These are phyloP conservation scores for Trichoderma sp. DNA, from an alignment of 2,329 filamentous ascomycete genomes.

Conservation along the genomic window DNA sequence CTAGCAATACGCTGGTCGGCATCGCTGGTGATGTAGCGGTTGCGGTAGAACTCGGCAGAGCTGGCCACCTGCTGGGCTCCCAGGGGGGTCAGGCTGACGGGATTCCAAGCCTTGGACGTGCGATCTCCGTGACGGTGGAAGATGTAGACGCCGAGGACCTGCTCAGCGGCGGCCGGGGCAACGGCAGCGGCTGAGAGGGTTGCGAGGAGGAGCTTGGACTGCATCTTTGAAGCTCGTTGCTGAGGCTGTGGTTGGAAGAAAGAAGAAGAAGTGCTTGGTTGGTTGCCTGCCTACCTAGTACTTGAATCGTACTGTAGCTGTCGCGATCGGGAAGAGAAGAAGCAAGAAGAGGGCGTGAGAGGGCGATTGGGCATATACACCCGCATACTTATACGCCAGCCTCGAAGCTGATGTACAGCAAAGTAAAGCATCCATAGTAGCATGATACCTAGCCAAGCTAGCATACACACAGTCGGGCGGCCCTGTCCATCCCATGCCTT, in stretches of 20 bases:
- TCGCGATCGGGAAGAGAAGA: not conserved
- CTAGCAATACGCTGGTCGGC: slow-evolving; percentile 58
- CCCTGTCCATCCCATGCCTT: not conserved
- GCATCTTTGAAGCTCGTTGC: slow-evolving; percentile 32
- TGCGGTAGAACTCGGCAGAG: slow-evolving; percentile 72
- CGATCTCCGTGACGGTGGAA: slow-evolving; percentile 90
- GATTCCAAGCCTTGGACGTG: slow-evolving; percentile 71
- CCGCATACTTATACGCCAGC: not conserved
- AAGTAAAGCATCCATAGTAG: not conserved
- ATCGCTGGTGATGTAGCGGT: slow-evolving; percentile 66
- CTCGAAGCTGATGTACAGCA: not conserved
- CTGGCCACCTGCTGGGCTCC: slow-evolving; percentile 74
- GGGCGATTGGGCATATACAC: not conserved
- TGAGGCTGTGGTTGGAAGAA: not conserved
- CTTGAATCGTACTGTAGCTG: not conserved
- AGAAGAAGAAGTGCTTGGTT: not conserved
- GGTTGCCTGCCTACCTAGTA: not conserved
- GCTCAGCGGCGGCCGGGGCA: slow-evolving; percentile 53
- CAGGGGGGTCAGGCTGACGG: slow-evolving; percentile 72
- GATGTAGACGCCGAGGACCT: slow-evolving; percentile 77
- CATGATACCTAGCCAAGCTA: not conserved
- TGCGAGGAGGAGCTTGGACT: slow-evolving; percentile 39
- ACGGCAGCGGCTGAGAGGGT: slow-evolving; percentile 34
- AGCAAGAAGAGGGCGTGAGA: not conserved
- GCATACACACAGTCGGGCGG: not conserved